Base-by-base conservation (phyloP, 257 asterid genomes). In the Pogostemon cablin region DNA sequence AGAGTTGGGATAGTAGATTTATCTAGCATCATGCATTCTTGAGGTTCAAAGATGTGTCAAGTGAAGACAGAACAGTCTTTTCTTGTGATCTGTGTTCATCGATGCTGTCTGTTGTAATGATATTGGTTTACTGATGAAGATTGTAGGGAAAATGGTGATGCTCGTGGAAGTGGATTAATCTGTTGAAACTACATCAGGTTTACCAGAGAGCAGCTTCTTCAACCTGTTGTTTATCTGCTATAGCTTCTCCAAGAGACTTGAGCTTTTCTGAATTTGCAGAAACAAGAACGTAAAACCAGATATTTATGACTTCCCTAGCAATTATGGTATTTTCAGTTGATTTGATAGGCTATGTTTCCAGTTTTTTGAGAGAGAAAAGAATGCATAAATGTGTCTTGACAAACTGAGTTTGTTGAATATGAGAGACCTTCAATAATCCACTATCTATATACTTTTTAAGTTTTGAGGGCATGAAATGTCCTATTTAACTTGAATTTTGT, bases 131-230 rank as follows among this genome's bases (percentile, higher is more conserved):
- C 79, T 63, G 80, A 71, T 71, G 74, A 73, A 65, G 67, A 41
- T 63, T 43, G 67, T 49, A 63, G 73, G 32, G 78, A 75, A 73
- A 47, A 64, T 58, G 78, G 65, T 68, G 46, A 41, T 55, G 66
- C 65, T 9, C 41, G 9, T 17, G 59, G 65, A 61, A 5, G 34
- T 20, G 62, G 76, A 54, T 65, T n/a, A 79, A 74, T 78, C 76
- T 71, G 82, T 63, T 77, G 86, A 77, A 84, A 79, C 79, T 73
- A 68, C 84, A 38, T 44, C 65, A 62, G 56, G 55, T 46, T 25
- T 50, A 52, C 69, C 49, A 54, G 43, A 74, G 62, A 61, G 65
- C 49, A 60, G 68, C 68, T 50, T 41, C 74, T 65, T 25, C 41
- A 3, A 53, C 62, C 60, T 47, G 59, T 67, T 7, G 9, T 63